Base-by-base conservation (phyloP, 2,329 filamentous ascomycete genomes). In the Diaporthe helianthi region DNA sequence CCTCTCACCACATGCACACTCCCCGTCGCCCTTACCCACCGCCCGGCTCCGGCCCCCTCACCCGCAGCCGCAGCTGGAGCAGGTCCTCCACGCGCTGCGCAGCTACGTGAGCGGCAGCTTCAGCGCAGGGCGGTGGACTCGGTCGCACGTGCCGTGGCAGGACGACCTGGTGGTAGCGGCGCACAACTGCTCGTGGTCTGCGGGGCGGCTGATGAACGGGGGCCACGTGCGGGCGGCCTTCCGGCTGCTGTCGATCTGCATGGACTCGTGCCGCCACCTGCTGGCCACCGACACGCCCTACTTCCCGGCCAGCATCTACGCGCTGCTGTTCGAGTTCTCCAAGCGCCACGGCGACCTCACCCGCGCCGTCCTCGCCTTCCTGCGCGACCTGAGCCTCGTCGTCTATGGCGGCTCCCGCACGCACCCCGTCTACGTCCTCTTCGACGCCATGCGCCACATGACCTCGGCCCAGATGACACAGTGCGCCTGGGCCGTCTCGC, bases 71-170 rank as follows among this genome's bases (percentile, higher is more conserved):
- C 51, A 46, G 13, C 29, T 55, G 12, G 64, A 66, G 51, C 38
- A 47, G 13, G 19, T 66, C 26, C 38, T 66, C n/a, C 38, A 55
- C 29, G 64, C 64, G 12, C 38, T 55, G 3, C 64, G 64, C 3
- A 53, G 38, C 38, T 66, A 66, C 51, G 51, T 66, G 51, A 31
- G 51, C 38, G 64, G 64, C n/a, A 55, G 51, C 64, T 66, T 66
- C 64, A 41, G 44, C 38, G 29, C 64, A n/a, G 64, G 64, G 2
- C 51, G 51, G 31, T 66, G 64, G 64, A 26, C 64, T 19, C 41
- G 15, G 36, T 19, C 64, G 1, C 64, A 66, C 64, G 47, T 66
- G 10, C 64, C 64, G 2, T 66, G 64, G 64, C 26, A 66, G 64
- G 52, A 55, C 33, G 51, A 6, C 26, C 64, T 66, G 12, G 15